Conservation (phyloP, 2,329 filamentous ascomycete species). For the Ceratocystis ficicola region DNA sequence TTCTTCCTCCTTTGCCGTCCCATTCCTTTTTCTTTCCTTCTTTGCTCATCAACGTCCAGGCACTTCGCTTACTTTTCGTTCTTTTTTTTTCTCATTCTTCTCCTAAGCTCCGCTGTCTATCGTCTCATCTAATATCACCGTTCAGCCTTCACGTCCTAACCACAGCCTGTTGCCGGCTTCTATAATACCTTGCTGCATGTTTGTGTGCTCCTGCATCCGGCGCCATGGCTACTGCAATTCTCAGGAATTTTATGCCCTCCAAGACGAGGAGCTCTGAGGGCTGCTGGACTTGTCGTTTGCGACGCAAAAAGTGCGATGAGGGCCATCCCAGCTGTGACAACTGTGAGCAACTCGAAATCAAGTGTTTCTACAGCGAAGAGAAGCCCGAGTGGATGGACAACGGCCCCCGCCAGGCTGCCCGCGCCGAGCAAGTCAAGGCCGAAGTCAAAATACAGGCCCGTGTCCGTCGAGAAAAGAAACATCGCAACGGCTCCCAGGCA, state of each 20-base stretch:
- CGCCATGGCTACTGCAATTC: conserved; percentile 15
- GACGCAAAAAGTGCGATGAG: conserved; percentile 51
- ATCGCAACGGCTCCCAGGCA: conserved; percentile 25
- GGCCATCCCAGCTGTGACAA: conserved; percentile 38
- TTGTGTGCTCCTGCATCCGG: neutral
- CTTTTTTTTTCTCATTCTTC: neutral
- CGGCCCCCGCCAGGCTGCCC: conserved; percentile 37
- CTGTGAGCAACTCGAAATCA: conserved; percentile 43
- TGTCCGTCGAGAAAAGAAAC: conserved; percentile 39
- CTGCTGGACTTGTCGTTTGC: conserved; percentile 50
- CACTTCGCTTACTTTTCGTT: conserved; percentile 1
- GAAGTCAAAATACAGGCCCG: conserved; percentile 44
- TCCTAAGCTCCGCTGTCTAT: neutral
- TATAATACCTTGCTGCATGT: neutral
- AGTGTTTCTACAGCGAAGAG: conserved; percentile 40
- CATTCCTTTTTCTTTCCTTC: neutral
- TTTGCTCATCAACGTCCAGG: neutral
- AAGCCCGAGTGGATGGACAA: conserved; percentile 50
- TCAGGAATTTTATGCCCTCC: conserved; percentile 20
- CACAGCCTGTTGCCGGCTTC: neutral
- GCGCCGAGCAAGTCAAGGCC: conserved; percentile 42
- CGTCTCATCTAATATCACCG: neutral
- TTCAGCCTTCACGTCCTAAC: neutral
- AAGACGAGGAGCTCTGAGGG: conserved; percentile 28
- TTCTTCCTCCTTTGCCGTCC: neutral